These are phyloP conservation scores for Boletellus emodensis DNA, from an alignment of 768 basidiomycete genomes.

Conservation along the genomic window DNA sequence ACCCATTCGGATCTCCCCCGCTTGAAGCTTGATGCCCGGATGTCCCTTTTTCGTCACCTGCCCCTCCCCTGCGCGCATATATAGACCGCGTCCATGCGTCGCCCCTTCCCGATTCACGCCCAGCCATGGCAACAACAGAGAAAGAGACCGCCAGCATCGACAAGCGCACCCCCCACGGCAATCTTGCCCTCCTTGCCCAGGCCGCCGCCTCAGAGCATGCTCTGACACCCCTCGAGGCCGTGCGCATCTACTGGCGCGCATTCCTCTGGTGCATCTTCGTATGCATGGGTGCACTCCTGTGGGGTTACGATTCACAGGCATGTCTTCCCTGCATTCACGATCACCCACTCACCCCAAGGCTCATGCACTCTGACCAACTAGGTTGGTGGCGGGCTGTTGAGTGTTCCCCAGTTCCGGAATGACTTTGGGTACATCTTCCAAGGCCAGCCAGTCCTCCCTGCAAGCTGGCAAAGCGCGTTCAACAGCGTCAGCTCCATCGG, in stretches of 20 bases:
- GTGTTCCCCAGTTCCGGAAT: slow-evolving; percentile 22
- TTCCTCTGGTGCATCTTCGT: slow-evolving; percentile 24
- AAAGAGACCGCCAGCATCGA: slow-evolving; percentile 12
- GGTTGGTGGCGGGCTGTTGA: slow-evolving; percentile 20
- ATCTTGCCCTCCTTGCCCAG: slow-evolving; percentile 21
- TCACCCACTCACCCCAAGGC: no score
- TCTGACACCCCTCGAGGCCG: slow-evolving; percentile 16
- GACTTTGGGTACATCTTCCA: slow-evolving; percentile 21
- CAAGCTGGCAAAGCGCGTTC: slow-evolving; percentile 29
- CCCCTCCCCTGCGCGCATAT: background rate
- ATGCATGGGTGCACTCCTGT: slow-evolving; percentile 23
- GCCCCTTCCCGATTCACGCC: background rate
- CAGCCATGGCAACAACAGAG: slow-evolving; percentile 9
- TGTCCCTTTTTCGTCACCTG: background rate
- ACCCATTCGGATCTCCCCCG: no score
- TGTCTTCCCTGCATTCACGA: background rate
- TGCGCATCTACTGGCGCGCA: slow-evolving; percentile 24
- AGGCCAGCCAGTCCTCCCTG: slow-evolving; percentile 13
- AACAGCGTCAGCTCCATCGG: slow-evolving; percentile 24
- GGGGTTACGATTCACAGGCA: slow-evolving; percentile 25
- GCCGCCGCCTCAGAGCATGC: slow-evolving; percentile 22
- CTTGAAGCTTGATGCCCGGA: no score
- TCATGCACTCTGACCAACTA: background rate
- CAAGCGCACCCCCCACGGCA: background rate
- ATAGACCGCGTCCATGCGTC: background rate